Percentiles rank a stretch among this genome's conserved stretches.
These are phyloP conservation scores for Cystobasidium tubakii DNA, from an alignment of 768 basidiomycete genomes.

Conservation along the genomic window DNA sequence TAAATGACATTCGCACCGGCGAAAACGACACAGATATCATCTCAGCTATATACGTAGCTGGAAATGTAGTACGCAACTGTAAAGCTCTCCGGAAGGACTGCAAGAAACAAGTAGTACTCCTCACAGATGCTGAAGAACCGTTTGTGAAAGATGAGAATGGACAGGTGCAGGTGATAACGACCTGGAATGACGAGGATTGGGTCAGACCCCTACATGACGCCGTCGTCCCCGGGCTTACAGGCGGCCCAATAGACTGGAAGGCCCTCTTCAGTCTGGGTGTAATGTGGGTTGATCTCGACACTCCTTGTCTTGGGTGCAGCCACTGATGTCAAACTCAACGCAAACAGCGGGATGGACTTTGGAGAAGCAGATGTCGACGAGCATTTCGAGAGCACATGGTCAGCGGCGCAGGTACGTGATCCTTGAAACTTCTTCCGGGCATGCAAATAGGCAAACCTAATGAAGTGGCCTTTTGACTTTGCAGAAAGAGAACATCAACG, in stretches of 20 bases:
- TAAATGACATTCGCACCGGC: slow-evolving; percentile 7
- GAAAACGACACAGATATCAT: slow-evolving; percentile 11
- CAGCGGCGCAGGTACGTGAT: not conserved
- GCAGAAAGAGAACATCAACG: not conserved
- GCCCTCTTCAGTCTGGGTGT: slow-evolving; percentile 15
- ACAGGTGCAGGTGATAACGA: slow-evolving; percentile 3
- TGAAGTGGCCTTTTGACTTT: no score
- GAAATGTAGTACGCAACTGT: slow-evolving; percentile 10
- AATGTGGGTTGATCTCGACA: not conserved
- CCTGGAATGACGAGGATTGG: slow-evolving; percentile 30
- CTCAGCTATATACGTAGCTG: slow-evolving; percentile 27
- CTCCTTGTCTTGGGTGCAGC: not conserved
- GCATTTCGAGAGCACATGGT: slow-evolving; percentile 19
- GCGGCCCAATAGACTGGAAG: slow-evolving; percentile 14
- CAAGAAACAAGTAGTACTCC: slow-evolving; percentile 25
- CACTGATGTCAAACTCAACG: not conserved
- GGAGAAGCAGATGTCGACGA: not conserved
- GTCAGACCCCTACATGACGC: slow-evolving; percentile 13
- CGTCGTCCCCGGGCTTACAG: slow-evolving; percentile 1
- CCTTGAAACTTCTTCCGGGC: no score
- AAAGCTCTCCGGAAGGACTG: slow-evolving; percentile 29
- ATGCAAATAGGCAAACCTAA: no score
- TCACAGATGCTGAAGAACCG: slow-evolving; percentile 30
- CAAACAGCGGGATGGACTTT: slow-evolving; percentile 24
- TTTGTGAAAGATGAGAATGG: not conserved